Conservation (phyloP, 1,284 basidiomycete species). For the Apiotrichum laibachii region DNA sequence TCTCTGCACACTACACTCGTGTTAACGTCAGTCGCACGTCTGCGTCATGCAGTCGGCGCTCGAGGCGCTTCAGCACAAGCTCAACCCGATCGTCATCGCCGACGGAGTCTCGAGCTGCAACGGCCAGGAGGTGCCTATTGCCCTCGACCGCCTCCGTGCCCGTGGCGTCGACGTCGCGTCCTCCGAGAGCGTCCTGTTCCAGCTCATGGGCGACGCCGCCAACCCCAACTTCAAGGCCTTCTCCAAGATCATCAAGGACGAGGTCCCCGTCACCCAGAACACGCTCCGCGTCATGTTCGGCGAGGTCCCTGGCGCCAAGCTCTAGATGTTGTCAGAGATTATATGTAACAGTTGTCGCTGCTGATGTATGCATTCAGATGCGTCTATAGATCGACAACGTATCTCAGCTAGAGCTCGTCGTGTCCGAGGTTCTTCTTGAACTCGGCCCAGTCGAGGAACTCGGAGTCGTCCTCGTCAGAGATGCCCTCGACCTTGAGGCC, state of each 20-base stretch:
- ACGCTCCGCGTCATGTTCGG: constrained; percentile 32
- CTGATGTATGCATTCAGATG: not conserved
- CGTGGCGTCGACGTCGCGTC: constrained; percentile 75
- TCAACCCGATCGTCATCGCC: constrained; percentile 61
- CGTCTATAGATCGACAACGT: no score
- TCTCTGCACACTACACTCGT: not conserved
- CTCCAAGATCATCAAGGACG: constrained; percentile 70
- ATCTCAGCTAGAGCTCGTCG: constrained; percentile 12
- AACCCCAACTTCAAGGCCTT: constrained; percentile 71
- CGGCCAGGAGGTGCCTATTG: constrained; percentile 52
- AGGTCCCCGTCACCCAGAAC: constrained; percentile 62
- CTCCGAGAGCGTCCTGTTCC: constrained; percentile 76
- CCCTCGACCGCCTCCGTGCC: constrained; percentile 63
- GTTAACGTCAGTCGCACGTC: constrained; percentile 63
- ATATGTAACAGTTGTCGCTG: not conserved
- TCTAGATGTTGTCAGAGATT: not conserved
- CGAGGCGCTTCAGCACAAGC: constrained; percentile 55
- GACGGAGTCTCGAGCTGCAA: constrained; percentile 84
- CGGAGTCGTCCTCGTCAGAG: constrained; percentile 28
- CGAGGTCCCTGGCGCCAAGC: constrained; percentile 4
- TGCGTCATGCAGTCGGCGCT: constrained; percentile 81
- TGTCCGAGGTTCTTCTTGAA: constrained; percentile 10
- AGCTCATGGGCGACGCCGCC: constrained; percentile 64
- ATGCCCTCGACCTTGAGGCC: not conserved
- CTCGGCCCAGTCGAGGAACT: constrained; percentile 33